phyloP scores from a whole-genome alignment of 2,329 filamentous ascomycete species.

The Colletotrichum tropicicola region DNA sequence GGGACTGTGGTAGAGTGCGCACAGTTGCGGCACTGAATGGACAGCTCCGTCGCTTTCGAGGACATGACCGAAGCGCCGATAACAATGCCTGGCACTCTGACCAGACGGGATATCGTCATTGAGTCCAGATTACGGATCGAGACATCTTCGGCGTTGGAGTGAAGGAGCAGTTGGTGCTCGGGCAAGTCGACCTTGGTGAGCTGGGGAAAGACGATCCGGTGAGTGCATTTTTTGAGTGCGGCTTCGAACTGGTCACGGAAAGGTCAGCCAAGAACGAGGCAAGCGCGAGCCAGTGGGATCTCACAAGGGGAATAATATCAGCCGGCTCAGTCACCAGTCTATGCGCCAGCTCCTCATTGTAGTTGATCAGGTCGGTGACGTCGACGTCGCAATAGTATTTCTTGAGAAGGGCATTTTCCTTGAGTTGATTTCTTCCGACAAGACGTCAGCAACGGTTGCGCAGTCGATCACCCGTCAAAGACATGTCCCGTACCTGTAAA shows the following conservation, averaged over 20 bases:
- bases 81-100: constrained; percentile 95
- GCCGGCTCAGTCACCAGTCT: constrained; percentile 88
- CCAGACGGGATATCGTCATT: constrained; percentile 91
- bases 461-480: constrained; percentile 27
- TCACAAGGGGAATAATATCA: constrained; percentile 89
- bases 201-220: constrained; percentile 90
- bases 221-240: constrained; percentile 89
- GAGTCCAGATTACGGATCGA: constrained; percentile 96
- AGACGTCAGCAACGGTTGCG: constrained; percentile 20
- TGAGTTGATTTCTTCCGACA: constrained; percentile 81
- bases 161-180: constrained; percentile 92
- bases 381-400: constrained; percentile 97
- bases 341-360: constrained; percentile 94
- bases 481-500: constrained; percentile 75
- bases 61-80: constrained; percentile 97
- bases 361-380: constrained; percentile 93
- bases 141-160: constrained; percentile 89
- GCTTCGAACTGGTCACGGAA: constrained; percentile 78
- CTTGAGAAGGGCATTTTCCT: constrained; percentile 93
- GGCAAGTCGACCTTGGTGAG: constrained; percentile 75
- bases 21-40: constrained; percentile 90
- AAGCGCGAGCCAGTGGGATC: constrained; percentile 37
- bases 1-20: constrained; percentile 74
- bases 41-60: constrained; percentile 88
- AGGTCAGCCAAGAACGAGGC: constrained; percentile 9